Conservation (phyloP, 768 basidiomycete genomes). For the Fomitopsis pulvina region DNA sequence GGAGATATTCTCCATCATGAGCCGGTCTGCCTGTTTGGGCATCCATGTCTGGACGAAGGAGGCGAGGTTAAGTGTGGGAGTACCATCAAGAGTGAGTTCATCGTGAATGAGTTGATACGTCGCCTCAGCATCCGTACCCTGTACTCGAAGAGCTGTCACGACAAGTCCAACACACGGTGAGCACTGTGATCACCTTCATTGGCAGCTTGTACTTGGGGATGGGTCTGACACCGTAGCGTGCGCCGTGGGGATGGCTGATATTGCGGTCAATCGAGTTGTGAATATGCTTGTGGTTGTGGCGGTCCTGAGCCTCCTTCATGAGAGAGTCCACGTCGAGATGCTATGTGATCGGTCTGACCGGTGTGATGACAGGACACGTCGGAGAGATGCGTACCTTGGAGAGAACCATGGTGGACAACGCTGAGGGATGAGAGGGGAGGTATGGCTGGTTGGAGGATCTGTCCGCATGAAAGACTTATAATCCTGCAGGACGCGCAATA, state of each 20-base stretch:
- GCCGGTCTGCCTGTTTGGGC: conserved; percentile 42
- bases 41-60: conserved; percentile 67
- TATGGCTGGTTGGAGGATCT: neutral
- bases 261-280: conserved; percentile 28
- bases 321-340: conserved; percentile 65
- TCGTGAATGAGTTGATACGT: conserved; percentile 60
- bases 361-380: neutral
- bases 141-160: neutral
- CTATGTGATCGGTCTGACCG: conserved; percentile 29
- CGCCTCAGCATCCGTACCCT: conserved; percentile 50
- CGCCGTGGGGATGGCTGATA: conserved; percentile 44
- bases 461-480: neutral
- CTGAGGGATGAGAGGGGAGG: neutral
- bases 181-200: conserved; percentile 32
- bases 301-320: conserved; percentile 42
- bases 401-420: conserved; percentile 41
- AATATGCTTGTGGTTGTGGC: conserved; percentile 26
- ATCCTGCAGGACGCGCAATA: too few species aligned
- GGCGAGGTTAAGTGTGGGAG: conserved; percentile 54
- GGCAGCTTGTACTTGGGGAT: conserved; percentile 67
- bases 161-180: neutral
- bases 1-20: conserved; percentile 58
- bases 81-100: conserved; percentile 49
- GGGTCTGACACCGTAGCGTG: conserved; percentile 58
- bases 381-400: conserved; percentile 38